A percentile compares a stretch with the other conserved stretches of the same genome.
Evolutionary conservation across 495 filamentous ascomycete genomes (phyloP).

Genomic region (Lophiotrema nucula): DNA sequence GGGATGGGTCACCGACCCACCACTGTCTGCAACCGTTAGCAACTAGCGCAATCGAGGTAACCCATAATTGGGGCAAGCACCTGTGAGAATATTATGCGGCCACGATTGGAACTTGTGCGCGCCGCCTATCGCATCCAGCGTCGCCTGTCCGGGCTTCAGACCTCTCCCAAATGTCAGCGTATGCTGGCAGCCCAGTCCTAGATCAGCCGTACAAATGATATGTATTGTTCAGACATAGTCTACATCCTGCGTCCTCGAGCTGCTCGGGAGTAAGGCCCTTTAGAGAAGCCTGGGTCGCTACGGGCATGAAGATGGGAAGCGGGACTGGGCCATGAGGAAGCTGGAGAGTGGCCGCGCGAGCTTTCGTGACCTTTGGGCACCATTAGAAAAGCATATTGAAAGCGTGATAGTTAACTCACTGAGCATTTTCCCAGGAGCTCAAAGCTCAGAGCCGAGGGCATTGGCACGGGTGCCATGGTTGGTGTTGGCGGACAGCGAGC

Average conservation of each 20-base stretch:
- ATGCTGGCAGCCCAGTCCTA: background rate
- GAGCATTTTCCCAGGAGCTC: constrained; percentile 81
- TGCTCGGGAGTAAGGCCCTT: constrained; percentile 95
- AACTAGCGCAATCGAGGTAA: background rate
- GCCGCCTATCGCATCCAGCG: constrained; percentile 81
- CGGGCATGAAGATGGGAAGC: constrained; percentile 95
- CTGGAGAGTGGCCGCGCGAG: constrained; percentile 82
- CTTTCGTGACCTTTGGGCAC: constrained; percentile 81
- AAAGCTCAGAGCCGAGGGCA: constrained; percentile 77
- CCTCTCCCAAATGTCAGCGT: constrained; percentile 48
- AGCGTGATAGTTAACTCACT: constrained; percentile 49
- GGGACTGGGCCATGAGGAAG: constrained; percentile 90
- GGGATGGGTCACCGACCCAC: constrained; percentile 66
- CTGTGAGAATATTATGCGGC: constrained; percentile 88
- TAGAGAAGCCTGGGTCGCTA: constrained; percentile 93
- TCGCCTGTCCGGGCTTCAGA: constrained; percentile 86
- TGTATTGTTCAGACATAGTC: constrained; percentile 93
- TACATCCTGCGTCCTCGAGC: constrained; percentile 80
- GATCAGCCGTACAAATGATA: constrained; percentile 68
- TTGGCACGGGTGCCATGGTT: too few species aligned
- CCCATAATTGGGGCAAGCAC: constrained; percentile 23
- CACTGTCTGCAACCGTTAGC: constrained; percentile 64
- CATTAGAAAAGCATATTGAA: background rate
- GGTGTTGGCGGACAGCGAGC: too few species aligned
- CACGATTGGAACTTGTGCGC: constrained; percentile 93